Evolutionary conservation across 805 yeast genomes (phyloP), one percentile per base, ranked within the genome.

Genomic region (Saturnispora besseyi): DNA sequence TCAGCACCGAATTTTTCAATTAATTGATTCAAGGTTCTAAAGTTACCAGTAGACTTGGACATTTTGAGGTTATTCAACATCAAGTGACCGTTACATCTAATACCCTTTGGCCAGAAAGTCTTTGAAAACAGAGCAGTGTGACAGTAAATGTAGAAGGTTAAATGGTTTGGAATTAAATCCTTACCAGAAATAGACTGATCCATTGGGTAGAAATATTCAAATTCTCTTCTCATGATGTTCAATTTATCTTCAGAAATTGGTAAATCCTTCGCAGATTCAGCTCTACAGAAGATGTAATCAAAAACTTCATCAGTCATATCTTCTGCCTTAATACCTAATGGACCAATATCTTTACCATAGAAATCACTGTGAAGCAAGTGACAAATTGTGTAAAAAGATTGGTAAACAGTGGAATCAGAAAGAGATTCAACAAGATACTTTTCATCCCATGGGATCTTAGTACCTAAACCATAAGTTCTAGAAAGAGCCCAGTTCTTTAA

Each of bases 11-110:
- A 93, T 70, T 93, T 93, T 60, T 80, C 76, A 53, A 83, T 82
- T 65, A 85, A 78, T 67, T 93, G 88, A 60, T 82, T 78, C 67
- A 93, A 74, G 46, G 98, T 93, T 82, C 87, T 75, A 66, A 93
- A 93, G 74, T 93, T 93, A 71, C 99, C 99, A 31, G 98, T 91
- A 31, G 96, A 85, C 69, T 93, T 93, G 50, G 97, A 83, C 99
- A 93, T 93, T 78, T 93, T 93, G 60, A 91, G 93, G 66, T 93
- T 91, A 74, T 93, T 93, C 67, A 93, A 78, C 76, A 93, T 69
- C 71, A 93, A 78, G 66, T 93, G 99, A 58, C 99, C 99, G 62
- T 93, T 93, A 55, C 87, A 86, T 71, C 99, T 84, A 56, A 93
- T 77, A 67, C 97, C 96, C 59, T 69, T 77, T 55, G 98, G 99